Conservation (phyloP, 257 asterid species). For the Parsonsia alboflavescens region DNA sequence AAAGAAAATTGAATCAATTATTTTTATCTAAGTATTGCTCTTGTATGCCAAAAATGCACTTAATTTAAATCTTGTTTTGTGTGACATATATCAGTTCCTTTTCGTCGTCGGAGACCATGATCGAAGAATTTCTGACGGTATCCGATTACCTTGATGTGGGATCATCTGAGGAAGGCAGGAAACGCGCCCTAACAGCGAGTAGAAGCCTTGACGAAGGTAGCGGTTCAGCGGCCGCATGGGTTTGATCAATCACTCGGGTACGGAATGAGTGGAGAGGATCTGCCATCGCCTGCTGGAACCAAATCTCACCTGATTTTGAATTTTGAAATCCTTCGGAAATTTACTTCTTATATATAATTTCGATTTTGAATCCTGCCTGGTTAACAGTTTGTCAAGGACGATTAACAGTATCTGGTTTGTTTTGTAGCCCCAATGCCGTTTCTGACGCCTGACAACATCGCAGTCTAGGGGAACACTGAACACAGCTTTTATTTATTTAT, state of each 20-base stretch:
- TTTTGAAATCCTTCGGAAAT: background rate
- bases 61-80: too few species aligned
- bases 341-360: background rate
- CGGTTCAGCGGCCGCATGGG: too few species aligned
- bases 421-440: background rate
- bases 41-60: too few species aligned
- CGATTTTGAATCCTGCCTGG: background rate
- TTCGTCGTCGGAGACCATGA: background rate
- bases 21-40: too few species aligned
- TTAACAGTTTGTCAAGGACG: too few species aligned
- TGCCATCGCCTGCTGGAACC: background rate
- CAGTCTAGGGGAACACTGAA: background rate
- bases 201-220: background rate
- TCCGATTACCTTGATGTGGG: background rate
- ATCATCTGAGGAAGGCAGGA: too few species aligned
- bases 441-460: background rate
- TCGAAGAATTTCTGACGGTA: conserved; percentile 11
- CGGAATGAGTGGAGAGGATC: background rate
- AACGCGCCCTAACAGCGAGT: conserved; percentile 1
- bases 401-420: background rate
- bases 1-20: too few species aligned
- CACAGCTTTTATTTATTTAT: background rate
- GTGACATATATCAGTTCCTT: too few species aligned
- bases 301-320: background rate
- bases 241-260: background rate